Conservation (phyloP, 2,329 filamentous ascomycete species). For the Aspergillus cejpii region DNA sequence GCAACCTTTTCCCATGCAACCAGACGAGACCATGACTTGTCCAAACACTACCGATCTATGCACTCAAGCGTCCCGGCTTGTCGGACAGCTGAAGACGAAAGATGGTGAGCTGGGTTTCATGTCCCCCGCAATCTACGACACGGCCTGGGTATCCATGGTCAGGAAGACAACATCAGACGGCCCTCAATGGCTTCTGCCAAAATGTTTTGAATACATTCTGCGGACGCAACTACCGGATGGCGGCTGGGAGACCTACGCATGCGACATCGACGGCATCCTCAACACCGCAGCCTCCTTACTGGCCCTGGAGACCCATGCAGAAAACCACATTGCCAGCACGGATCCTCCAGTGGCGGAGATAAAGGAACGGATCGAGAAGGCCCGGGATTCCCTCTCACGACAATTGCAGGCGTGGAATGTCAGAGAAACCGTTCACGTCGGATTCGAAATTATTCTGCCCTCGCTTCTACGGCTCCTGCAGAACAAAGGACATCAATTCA, state of each 20-base stretch:
- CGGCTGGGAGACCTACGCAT: slow-evolving; percentile 22
- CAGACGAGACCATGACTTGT: too few species aligned
- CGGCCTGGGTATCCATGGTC: slow-evolving; percentile 9
- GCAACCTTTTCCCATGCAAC: too few species aligned
- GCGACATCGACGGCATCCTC: slow-evolving; percentile 31
- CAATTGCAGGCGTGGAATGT: slow-evolving; percentile 28
- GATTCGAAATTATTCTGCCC: slow-evolving; percentile 34
- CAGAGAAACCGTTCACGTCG: slow-evolving; percentile 24
- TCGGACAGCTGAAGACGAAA: too few species aligned
- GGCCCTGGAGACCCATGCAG: slow-evolving; percentile 20
- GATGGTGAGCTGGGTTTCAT: slow-evolving; percentile 13
- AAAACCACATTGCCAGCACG: slow-evolving; percentile 12
- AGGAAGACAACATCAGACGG: neutral
- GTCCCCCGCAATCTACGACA: slow-evolving; percentile 10
- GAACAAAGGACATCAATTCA: slow-evolving; percentile 22
- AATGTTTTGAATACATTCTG: slow-evolving; percentile 28
- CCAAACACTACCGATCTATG: too few species aligned
- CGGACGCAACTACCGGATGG: slow-evolving; percentile 20
- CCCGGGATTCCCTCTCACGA: slow-evolving; percentile 13
- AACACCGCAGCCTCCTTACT: slow-evolving; percentile 32
- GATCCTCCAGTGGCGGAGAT: slow-evolving; percentile 7
- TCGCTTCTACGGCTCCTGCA: slow-evolving; percentile 24
- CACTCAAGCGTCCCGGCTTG: too few species aligned
- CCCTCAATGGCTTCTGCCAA: slow-evolving; percentile 27
- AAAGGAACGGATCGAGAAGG: slow-evolving; percentile 14